Base-by-base conservation (phyloP, 768 basidiomycete species). In the Boletus barrowsii region DNA sequence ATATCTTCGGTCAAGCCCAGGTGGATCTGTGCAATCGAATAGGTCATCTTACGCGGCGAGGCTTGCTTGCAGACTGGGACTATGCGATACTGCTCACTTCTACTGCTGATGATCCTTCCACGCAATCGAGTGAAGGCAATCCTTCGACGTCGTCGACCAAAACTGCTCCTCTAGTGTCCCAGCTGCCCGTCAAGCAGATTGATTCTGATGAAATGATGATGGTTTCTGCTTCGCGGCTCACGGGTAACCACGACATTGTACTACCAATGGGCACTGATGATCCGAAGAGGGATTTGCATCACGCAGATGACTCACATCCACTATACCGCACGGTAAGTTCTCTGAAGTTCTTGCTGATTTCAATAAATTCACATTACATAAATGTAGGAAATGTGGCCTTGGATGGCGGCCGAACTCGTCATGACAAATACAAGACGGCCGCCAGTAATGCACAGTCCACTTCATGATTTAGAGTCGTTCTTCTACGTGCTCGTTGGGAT, bases 381-480 rank as follows among this genome's bases (percentile, higher is more conserved):
- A 30, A 10, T 1, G 41, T 9, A 49, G 48, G 48, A 20, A 32
- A 55, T 40, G 1, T 51, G 53, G 48, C 47, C 40, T 1, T 58
- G 49, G 49, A 58, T 58, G 48, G 30, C 53, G 3, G 49, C 17
- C 0, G 24, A 58, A 3, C 53, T 58, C 7, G 35, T 50, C 0
- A 58, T 58, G 56, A 39, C 44, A 4, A 40, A 35, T 42, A 13
- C 49, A 22, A 41, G 33, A 20, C 57, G 55, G 49, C 30, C 40
- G 49, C 30, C 40, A 2, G 48, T 58, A 17, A 9, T 39, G 2
- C 57, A 58, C 6, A 37, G 39, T 17, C 17, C n/a, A 0, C 22
- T 54, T 3, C 48, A 58, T 3, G 36, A 58, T 32, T 24, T 58
- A 1, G 44, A 51, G 9, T 55, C 39, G 0, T 42, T 39, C 24